Evolutionary conservation across 805 yeast genomes (phyloP), one percentile per base, ranked within the genome.

Genomic region (Myxozyma nipponensis): DNA sequence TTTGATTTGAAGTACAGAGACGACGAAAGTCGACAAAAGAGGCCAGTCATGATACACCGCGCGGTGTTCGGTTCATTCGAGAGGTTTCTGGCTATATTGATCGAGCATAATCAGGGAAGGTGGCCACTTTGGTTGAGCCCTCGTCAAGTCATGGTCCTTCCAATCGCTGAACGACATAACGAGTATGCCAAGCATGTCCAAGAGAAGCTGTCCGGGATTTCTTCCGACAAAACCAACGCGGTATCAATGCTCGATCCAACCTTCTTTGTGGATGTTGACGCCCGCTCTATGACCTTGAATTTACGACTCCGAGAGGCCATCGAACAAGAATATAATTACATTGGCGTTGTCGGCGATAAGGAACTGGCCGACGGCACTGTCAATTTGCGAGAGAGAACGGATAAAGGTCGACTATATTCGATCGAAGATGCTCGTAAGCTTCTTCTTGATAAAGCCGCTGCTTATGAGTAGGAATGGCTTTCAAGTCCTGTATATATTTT

Each of bases 121-220:
- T 93, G 98, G 98, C 98, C 98, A 7, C 89, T 93, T 65, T 93
- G 98, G 98, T 64, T 93, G 39, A 87, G 84, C 57, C 97, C 98
- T 4, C 76, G 95, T 55, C 98, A 93, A 66, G 93, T 91, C 0
- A 74, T 85, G 36, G 74, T 93, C 1, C 74, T 93, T 4, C 97
- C 98, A 1, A 81, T 89, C 3, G 66, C 70, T 3, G 81, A 83
- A 50, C 80, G 80, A 0, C 69, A 75, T 7, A 90, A 32, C 10
- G 76, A 69, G 7, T 76, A 76, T 46, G 85, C 95, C 2, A 57
- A 72, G n/a, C 49, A 67, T 1, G 65, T 86, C 1, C 76, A 74
- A 13, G 56, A 64, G 3, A 54, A 63, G 42, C 69, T 91, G 37
- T 57, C 64, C 6, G 68, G 66, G 5, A 35, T 49, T 7, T 38